Evolutionary conservation across 495 filamentous ascomycete genomes (phyloP).

Genomic region (Podospora australis): DNA sequence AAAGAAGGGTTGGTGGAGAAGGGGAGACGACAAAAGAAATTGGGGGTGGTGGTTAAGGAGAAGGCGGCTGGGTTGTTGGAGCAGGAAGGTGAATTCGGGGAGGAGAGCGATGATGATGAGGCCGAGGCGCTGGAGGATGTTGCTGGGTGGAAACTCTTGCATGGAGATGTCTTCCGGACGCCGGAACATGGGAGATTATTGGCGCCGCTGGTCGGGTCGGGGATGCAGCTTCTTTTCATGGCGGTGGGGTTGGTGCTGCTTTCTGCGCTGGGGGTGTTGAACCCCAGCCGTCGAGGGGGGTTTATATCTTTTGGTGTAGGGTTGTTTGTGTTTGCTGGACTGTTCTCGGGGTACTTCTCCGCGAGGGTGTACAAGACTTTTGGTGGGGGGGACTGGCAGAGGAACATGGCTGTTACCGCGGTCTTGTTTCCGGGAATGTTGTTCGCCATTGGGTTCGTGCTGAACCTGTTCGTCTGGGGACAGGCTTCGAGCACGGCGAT

Average conservation of each 20-base stretch:
- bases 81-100: conserved; percentile 55
- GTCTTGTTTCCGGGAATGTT: conserved; percentile 77
- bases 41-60: conserved; percentile 21
- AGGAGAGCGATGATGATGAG: conserved; percentile 59
- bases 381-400: conserved; percentile 69
- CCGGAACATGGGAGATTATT: conserved; percentile 70
- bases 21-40: conserved; percentile 22
- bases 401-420: conserved; percentile 80
- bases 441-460: conserved; percentile 71
- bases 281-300: conserved; percentile 86
- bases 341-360: conserved; percentile 92
- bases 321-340: conserved; percentile 79
- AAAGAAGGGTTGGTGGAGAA: conserved; percentile 59
- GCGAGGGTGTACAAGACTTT: conserved; percentile 81
- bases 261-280: conserved; percentile 75
- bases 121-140: conserved; percentile 78
- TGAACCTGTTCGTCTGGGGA: conserved; percentile 92
- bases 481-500: conserved; percentile 88
- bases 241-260: conserved; percentile 69
- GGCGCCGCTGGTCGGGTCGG: conserved; percentile 80
- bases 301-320: conserved; percentile 85
- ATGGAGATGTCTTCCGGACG: conserved; percentile 86
- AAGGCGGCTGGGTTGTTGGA: conserved; percentile 61
- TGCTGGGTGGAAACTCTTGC: conserved; percentile 91
- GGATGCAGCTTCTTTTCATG: conserved; percentile 88